These are phyloP conservation scores for Colletotrichum aenigma DNA, from an alignment of 2,329 filamentous ascomycete genomes.

Conservation along the genomic window DNA sequence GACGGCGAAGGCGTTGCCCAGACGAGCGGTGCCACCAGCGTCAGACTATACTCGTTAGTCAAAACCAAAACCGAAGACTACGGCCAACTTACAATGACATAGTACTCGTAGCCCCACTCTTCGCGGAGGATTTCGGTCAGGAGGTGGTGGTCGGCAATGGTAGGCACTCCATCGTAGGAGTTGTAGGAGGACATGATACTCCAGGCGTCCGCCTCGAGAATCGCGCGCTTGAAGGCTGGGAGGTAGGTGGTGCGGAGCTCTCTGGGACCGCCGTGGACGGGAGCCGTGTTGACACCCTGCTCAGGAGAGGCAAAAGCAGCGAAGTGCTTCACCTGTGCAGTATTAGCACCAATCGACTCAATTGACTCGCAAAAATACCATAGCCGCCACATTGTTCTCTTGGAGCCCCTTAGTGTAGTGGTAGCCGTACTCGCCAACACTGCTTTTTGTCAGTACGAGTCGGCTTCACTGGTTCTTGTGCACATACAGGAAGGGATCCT, in stretches of 20 bases:
- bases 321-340: conserved; percentile 67
- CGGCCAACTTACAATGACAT: conserved; percentile 43
- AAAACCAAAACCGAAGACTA: fast-evolving
- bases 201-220: conserved; percentile 71
- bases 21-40: conserved; percentile 72
- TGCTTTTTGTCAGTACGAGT: conserved; percentile 19
- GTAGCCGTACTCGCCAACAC: conserved; percentile 69
- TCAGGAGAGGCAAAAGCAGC: conserved; percentile 72
- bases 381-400: too few relatives aligned
- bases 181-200: conserved; percentile 78
- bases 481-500: conserved; percentile 65
- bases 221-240: conserved; percentile 69
- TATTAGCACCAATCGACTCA: too few relatives aligned
- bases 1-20: conserved; percentile 68
- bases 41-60: conserved; percentile 44
- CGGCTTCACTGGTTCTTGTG: too few relatives aligned
- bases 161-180: conserved; percentile 74
- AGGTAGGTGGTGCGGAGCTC: conserved; percentile 61
- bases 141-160: conserved; percentile 67
- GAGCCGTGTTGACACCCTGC: conserved; percentile 73
- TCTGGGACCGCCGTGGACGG: conserved; percentile 57
- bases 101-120: conserved; percentile 78
- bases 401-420: conserved; percentile 57
- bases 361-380: conserved; percentile 34
- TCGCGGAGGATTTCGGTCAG: conserved; percentile 72